Base-by-base conservation (phyloP, 2,329 filamentous ascomycete genomes). In the Fusarium nisikadoi region DNA sequence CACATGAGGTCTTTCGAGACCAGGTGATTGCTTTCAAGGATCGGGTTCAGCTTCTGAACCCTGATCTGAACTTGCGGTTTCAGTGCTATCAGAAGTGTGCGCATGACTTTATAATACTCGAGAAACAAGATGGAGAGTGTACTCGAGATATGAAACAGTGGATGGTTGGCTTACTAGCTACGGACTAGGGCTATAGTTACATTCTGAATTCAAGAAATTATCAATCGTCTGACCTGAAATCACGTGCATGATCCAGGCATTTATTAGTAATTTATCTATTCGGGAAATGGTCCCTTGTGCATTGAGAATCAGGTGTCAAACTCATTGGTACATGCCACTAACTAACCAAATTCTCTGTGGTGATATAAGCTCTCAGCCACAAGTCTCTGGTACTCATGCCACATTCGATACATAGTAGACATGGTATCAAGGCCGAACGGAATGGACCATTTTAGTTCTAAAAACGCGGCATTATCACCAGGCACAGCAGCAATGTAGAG, bases 381-480 rank as follows among this genome's bases (percentile, higher is more conserved):
- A 25, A 25, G 23, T 25, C 23, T 25, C 23, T 25, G 23, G 23
- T 27, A 27, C 17, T 17, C 35, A 36, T 19, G 42, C 9, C 4
- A 9, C 7, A n/a, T n/a, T 16, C 7, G 3, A 4, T 23, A 23
- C 7, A 11, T 20, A 4, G 4, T 6, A 29, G 45, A 12, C 12
- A 20, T 10, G 25, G 43, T 8, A 27, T 27, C 2, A 8, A 4
- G 6, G 11, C 5, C 2, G 1, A 20, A 20, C 17, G 1, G 12
- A 27, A 45, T 20, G 0, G 3, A 8, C 8, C 6, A 9, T 19
- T 29, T 6, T 6, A n/a, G 13, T 16, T 29, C 13, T 16, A 17
- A 19, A 29, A 2, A 29, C 6, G 13, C 6, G 4, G 11, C 4
- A 6, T 4, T n/a, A 4, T 16, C 7, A 8, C 12, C 1, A 7